Conservation (phyloP, 73 alveolate genomes). For the Paramecium octaurelia region DNA sequence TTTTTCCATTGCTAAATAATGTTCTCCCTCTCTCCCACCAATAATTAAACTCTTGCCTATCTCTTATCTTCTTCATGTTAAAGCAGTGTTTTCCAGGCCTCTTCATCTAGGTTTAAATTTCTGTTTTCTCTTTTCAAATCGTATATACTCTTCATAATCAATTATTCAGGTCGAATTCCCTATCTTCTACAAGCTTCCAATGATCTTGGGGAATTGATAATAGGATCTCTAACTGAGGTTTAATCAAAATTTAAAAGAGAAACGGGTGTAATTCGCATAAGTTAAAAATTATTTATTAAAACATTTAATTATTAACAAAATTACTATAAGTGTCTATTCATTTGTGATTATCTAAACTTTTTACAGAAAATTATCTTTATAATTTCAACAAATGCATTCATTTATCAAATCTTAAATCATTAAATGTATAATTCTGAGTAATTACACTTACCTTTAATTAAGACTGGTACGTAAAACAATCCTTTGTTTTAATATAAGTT, state of each 20-base stretch:
- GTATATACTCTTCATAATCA: conserved; percentile 45
- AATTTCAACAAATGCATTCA: neutral
- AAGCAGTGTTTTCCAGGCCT: neutral
- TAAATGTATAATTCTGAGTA: too few species aligned
- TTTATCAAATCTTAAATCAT: neutral
- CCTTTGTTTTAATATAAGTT: too few species aligned
- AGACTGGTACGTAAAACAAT: too few species aligned
- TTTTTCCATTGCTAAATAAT: conserved; percentile 16
- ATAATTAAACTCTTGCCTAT: conserved; percentile 33
- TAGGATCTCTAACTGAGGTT: conserved; percentile 43
- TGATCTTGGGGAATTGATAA: conserved; percentile 66
- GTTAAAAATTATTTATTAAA: neutral
- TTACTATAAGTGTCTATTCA: neutral
- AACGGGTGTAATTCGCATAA: neutral
- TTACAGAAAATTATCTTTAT: too few species aligned
- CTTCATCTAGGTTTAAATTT: conserved; percentile 44
- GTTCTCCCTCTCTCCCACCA: conserved; percentile 41
- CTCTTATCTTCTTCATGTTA: conserved; percentile 60
- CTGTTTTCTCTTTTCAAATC: conserved; percentile 55
- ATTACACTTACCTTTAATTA: too few species aligned
- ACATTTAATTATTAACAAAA: neutral
- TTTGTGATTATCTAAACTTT: neutral
- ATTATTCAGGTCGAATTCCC: conserved; percentile 63
- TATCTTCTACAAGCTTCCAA: conserved; percentile 68
- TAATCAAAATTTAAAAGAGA: conserved; percentile 53